Evolutionary conservation across 2,329 filamentous ascomycete species (phyloP), one percentile per base, ranked within the genome.

Genomic region (Aspergillus brasiliensis): DNA sequence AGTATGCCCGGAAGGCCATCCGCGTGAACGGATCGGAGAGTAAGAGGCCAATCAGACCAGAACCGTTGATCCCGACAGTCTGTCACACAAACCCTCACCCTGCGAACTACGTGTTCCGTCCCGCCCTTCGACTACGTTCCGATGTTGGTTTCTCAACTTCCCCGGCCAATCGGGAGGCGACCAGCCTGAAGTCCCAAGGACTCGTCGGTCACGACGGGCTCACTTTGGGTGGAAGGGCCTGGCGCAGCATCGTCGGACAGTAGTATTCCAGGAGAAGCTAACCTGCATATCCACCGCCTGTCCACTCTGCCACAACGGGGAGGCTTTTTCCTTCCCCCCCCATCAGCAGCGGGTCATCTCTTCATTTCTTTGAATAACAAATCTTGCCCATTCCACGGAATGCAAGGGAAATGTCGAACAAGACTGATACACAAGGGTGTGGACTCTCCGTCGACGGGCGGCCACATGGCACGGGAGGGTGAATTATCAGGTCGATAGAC

Each of bases 51-150:
- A 55, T 55, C 52, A 55, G n/a, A 28, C 52, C 52, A 55, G 23
- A 55, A 55, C 52, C 52, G 52, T 55, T 55, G 52, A 55, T 55
- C 52, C 52, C 52, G 52, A 55, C 52, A 46, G 52, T 44, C 25
- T 27, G 52, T 55, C 52, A 55, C 52, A 55, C 38, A 55, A 44
- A 54, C 40, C 46, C 46, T 49, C 46, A 49, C 25, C 27, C 52
- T 55, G 52, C 52, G 52, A 55, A 55, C 52, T 55, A 55, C 52
- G 38, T 55, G 52, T 55, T 55, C 52, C 52, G 52, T 55, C 34
- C 52, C 52, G 52, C 52, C 25, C 38, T 44, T 31, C 27, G 25
- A 52, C 52, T 44, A 34, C 11, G 25, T 55, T 46, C 52, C 46
- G 46, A 31, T 49, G 46, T 28, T 28, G 46, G 15, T 28, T 31